Evolutionary conservation across 805 yeast species (phyloP), one percentile per base, ranked within the genome.

Genomic region (Blastobotrys robertii): DNA sequence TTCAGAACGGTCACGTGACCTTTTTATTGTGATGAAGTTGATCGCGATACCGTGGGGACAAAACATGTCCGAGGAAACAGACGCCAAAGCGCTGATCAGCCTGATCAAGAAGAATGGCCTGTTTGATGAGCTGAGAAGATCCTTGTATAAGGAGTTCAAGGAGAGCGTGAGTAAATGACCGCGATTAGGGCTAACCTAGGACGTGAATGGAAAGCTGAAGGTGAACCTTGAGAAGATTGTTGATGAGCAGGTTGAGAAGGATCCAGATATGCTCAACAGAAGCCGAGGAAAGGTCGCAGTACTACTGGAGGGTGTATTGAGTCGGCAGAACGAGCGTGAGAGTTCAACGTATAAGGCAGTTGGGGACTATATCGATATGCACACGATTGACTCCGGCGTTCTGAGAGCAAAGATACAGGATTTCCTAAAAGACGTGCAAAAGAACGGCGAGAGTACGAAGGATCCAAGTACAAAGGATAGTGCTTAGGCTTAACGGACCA

Each of bases 261-360:
- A 54, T 28, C 52, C 56, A 12, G 30, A 39, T 16, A 41, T 53
- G 28, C 48, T 55, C 29, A 42, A 44, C 6, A 42, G 50, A 19
- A 56, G 53, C 15, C 41, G 55, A 28, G 47, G 50, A 19, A 55
- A 51, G 35, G 45, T 55, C 4, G 56, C 54, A 8, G 56, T 52
- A 3, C 31, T 54, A n/a, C 39, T 54, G 4, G 59, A 55, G 38
- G 53, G 53, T 3, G 44, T 25, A 19, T 13, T 30, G 29, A 33
- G 34, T 15, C 39, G 39, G 19, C 19, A 29, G 22, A 8, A 14
- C 4, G 39, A 37, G 12, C 10, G 35, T 13, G 45, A 38, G 13
- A 19, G 25, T 19, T 10, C 29, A 11, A 34, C 39, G 19, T 38
- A 48, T 19, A 35, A 46, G 15, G 43, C 48, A 2, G 45, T 44